phyloP scores from a whole-genome alignment of 768 basidiomycete species.

The Psilocybe cubensis region DNA sequence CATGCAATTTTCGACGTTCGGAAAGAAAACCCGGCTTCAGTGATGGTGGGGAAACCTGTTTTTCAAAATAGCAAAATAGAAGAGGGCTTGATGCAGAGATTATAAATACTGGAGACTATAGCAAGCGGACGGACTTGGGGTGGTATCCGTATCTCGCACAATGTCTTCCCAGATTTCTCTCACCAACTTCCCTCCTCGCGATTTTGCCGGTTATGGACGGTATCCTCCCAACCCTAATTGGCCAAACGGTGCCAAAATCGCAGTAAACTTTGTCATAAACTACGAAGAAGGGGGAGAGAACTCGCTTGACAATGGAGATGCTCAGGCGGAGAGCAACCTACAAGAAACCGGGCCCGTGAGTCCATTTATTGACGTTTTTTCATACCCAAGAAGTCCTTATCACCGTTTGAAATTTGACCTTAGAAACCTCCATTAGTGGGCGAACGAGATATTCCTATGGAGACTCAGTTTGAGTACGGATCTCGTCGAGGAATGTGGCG shows the following conservation, averaged over 20 bases:
- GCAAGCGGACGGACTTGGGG: too few species aligned
- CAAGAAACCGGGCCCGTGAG: constrained; percentile 18
- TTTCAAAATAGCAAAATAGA: neutral
- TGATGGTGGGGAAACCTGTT: neutral
- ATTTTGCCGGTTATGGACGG: constrained; percentile 19
- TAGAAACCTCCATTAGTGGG: constrained; percentile 16
- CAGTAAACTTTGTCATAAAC: constrained; percentile 22
- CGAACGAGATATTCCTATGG: constrained; percentile 19
- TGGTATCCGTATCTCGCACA: too few species aligned
- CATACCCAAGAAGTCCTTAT: neutral
- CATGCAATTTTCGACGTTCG: neutral
- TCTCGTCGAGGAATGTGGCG: constrained; percentile 22
- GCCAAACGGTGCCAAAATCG: constrained; percentile 21
- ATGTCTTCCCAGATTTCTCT: neutral
- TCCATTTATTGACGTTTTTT: neutral
- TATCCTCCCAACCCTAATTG: constrained; percentile 18
- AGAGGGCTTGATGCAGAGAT: neutral
- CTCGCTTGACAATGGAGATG: constrained; percentile 19
- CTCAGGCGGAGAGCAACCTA: constrained; percentile 14
- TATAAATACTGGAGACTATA: too few species aligned
- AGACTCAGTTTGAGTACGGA: constrained; percentile 22
- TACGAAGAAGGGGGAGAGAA: constrained; percentile 22
- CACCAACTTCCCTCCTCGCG: constrained; percentile 17
- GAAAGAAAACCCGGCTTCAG: neutral
- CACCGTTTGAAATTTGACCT: neutral